Conservation (phyloP, 495 filamentous ascomycete genomes). For the Astrothelium subdiscretum region DNA sequence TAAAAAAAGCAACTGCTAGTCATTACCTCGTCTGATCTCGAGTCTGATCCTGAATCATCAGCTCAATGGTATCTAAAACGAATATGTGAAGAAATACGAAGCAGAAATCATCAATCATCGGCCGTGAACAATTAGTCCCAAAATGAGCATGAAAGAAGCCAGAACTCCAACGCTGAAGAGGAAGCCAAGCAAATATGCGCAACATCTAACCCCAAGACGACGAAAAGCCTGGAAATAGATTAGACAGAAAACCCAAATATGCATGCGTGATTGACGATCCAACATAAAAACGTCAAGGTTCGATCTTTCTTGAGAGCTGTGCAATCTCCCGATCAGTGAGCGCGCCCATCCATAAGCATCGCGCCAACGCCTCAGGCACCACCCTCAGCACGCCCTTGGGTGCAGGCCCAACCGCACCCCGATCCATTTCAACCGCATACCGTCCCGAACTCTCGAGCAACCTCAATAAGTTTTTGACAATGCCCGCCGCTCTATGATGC, state of each 20-base stretch:
- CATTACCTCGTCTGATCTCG: neutral
- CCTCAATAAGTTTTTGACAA: slow-evolving; percentile 84
- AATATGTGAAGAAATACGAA: neutral
- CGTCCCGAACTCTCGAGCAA: slow-evolving; percentile 86
- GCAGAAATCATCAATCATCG: neutral
- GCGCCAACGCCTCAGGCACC: slow-evolving; percentile 65
- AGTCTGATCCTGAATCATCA: neutral
- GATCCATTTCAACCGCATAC: slow-evolving; percentile 70
- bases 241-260: neutral
- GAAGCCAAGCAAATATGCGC: neutral
- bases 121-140: neutral
- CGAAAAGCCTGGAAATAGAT: neutral
- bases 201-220: neutral
- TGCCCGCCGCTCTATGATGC: slow-evolving; percentile 76
- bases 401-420: neutral
- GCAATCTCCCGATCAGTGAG: slow-evolving; percentile 76
- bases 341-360: slow-evolving; percentile 91
- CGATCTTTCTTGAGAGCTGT: slow-evolving; percentile 42
- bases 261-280: no score
- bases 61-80: neutral
- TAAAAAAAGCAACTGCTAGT: neutral
- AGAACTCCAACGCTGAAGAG: neutral
- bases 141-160: neutral
- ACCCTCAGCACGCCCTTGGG: neutral
- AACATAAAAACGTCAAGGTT: slow-evolving; percentile 11